phyloP scores from a whole-genome alignment of 495 filamentous ascomycete species.

The Aspergillus ellipticus region DNA sequence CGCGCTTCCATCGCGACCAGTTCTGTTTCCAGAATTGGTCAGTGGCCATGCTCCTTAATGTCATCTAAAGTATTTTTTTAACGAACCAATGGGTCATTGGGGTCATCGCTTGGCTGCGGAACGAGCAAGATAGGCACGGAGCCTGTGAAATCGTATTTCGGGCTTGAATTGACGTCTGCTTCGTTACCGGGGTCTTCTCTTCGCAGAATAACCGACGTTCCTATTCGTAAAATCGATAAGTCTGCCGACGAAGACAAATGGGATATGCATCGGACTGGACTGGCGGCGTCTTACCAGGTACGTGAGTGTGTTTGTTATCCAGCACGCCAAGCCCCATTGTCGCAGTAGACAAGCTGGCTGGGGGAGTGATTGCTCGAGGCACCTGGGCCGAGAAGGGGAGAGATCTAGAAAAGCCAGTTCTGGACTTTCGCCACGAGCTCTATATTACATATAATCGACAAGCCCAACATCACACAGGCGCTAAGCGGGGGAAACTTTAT shows the following conservation, averaged over 20 bases:
- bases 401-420: no score
- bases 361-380: not conserved
- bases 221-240: constrained; percentile 26
- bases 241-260: not conserved
- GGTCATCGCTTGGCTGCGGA: constrained; percentile 75
- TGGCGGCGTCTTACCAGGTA: constrained; percentile 59
- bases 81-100: constrained; percentile 70
- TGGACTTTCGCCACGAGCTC: no score
- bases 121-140: constrained; percentile 68
- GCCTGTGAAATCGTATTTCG: constrained; percentile 73
- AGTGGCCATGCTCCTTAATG: not conserved
- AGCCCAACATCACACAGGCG: no score
- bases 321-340: constrained; percentile 82
- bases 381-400: no score
- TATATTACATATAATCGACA: no score
- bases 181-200: constrained; percentile 43
- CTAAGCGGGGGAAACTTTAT: no score
- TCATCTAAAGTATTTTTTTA: not conserved
- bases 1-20: constrained; percentile 86
- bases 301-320: constrained; percentile 56
- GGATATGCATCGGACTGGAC: no score
- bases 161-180: constrained; percentile 30
- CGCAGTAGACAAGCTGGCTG: not conserved
- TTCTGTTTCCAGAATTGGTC: constrained; percentile 53
- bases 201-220: constrained; percentile 64